Base-by-base conservation (phyloP, 179 eudicot species). In the Camellia oleifera region DNA sequence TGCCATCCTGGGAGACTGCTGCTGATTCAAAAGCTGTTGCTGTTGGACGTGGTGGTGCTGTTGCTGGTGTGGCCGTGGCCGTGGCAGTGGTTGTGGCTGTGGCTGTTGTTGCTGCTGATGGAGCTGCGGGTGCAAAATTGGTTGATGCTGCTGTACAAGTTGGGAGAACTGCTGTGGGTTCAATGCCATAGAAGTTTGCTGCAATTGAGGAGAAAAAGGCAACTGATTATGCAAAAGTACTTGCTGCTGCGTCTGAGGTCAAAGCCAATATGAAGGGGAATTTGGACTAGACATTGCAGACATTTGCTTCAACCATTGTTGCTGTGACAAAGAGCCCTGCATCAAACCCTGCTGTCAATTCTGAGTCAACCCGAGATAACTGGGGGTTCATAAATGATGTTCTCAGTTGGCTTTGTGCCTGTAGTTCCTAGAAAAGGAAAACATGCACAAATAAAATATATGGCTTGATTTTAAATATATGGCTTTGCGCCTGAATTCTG, bases 231-330 rank as follows among this genome's bases (percentile, higher is more conserved):
- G 97, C 32, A 90, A 6, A 57, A 84, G 83, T 18, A 72, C 69
- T 65, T 78, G 84, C 61, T 87, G 89, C 79, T 88, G 93, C 87
- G 89, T 83, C 76, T 88, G 94, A 64, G 83, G 92, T 81, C 89
- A 97, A 80, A 91, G 83, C 82, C 93, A 95, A 46, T 81, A 75
- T 76, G 98, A 92, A 68, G 95, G 78, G 70, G 98, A 89, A 78
- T 87, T 91, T 62, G 99, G 89, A 57, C 87, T 74, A 71, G 98
- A 87, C 81, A 92, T 91, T 3, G 89, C 73, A 15, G 97, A 90
- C 81, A 93, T 86, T 85, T 92, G 97, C 87, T 92, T 94, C 80
- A 87, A 77, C 97, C 97, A 96, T 83, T 92, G 95, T 81, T 91
- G 98, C 83, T 90, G 98, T 14, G 89, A 77, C 77, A 92, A 63